These are phyloP conservation scores for Claviceps humidiphila DNA, from an alignment of 2,329 filamentous ascomycete genomes.

Conservation along the genomic window DNA sequence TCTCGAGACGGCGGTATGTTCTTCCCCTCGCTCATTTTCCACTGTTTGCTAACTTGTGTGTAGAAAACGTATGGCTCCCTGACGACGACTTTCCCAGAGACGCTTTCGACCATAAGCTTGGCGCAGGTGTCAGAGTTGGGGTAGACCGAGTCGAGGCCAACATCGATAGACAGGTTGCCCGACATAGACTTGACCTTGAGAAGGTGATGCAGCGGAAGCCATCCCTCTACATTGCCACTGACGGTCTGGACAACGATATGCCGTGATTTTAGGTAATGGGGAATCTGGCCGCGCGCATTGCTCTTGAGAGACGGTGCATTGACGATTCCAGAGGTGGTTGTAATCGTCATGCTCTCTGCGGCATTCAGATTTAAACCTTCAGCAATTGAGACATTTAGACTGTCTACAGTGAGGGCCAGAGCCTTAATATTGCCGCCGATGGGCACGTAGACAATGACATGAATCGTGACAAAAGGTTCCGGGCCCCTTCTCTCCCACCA, in stretches of 20 bases:
- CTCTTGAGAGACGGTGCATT: constrained; percentile 12
- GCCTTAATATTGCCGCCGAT: constrained; percentile 22
- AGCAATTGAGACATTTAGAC: constrained; percentile 27
- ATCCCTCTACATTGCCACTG: constrained; percentile 31
- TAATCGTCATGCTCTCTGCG: constrained; percentile 16
- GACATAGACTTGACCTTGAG: constrained; percentile 31
- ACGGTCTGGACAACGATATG: constrained; percentile 28
- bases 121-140: not conserved
- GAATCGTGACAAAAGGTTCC: constrained; percentile 15
- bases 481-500: constrained; percentile 15
- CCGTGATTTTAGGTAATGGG: constrained; percentile 30
- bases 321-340: constrained; percentile 23
- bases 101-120: not conserved
- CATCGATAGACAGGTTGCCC: constrained; percentile 21
- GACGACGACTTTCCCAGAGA: not conserved
- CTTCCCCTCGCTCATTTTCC: not conserved
- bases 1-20: not conserved
- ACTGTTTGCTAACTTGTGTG: too few species aligned
- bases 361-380: constrained; percentile 26
- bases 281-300: constrained; percentile 11
- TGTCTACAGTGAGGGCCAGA: constrained; percentile 23
- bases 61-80: not conserved
- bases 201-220: constrained; percentile 37
- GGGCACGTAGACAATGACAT: constrained; percentile 34
- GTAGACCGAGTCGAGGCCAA: not conserved